Percentiles rank a stretch among this genome's conserved stretches.
Evolutionary conservation across 2,329 filamentous ascomycete species (phyloP).

Genomic region (Rhinocladiella similis): DNA sequence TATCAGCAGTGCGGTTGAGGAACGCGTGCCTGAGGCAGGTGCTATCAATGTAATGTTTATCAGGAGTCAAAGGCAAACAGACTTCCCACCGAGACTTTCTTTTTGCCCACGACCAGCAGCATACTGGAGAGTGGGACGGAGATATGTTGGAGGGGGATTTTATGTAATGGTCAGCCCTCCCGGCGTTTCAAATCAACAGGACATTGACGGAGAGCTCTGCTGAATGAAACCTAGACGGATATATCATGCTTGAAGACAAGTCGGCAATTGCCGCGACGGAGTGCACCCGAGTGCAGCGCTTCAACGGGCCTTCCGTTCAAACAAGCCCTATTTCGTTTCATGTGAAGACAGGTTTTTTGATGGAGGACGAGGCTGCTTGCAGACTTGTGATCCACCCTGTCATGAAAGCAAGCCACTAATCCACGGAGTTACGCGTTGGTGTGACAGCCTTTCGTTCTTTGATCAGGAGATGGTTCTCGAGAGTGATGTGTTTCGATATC

Average conservation of each 20-base stretch:
- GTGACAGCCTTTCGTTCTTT: neutral
- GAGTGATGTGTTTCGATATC: too few species aligned
- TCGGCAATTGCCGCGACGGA: neutral
- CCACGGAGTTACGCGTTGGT: neutral
- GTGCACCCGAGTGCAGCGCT: neutral
- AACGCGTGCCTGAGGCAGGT: too few species aligned
- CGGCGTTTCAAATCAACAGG: neutral
- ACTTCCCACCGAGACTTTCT: too few species aligned
- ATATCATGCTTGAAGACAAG: neutral
- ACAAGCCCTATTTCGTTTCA: neutral
- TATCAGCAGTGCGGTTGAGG: too few species aligned
- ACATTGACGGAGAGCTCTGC: neutral
- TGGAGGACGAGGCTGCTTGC: slow-evolving; percentile 13
- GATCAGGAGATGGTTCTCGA: too few species aligned
- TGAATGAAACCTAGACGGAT: neutral
- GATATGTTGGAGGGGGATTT: too few species aligned
- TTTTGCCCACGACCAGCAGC: too few species aligned
- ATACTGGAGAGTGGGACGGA: too few species aligned
- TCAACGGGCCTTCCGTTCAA: neutral
- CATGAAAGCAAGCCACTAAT: neutral
- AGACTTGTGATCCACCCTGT: slow-evolving; percentile 8
- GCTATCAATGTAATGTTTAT: too few species aligned
- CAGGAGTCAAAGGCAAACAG: too few species aligned
- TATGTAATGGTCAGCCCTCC: too few species aligned
- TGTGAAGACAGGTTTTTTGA: neutral